Evolutionary conservation across 805 yeast species (phyloP).

Genomic region (Dipodascus albidus): DNA sequence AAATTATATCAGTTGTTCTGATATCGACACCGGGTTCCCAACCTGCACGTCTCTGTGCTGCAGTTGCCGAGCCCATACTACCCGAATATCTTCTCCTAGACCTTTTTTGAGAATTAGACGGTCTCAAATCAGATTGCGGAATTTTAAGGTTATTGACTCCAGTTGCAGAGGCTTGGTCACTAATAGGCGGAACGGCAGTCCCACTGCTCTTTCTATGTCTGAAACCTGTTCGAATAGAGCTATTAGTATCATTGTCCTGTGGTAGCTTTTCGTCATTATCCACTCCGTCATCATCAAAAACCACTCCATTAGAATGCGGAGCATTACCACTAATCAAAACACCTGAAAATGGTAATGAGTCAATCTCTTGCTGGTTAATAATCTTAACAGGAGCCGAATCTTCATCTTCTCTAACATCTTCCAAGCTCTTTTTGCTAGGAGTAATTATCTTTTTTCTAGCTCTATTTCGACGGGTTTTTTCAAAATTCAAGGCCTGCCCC

Average conservation of each 20-base stretch:
- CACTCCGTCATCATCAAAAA: not conserved
- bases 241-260: too few species aligned
- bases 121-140: not conserved
- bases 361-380: not conserved
- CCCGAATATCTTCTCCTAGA: constrained; percentile 8
- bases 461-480: not conserved
- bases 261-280: too few species aligned
- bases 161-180: not conserved
- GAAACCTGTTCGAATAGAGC: not conserved
- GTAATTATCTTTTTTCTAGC: not conserved
- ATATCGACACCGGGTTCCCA: constrained; percentile 54
- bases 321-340: not conserved
- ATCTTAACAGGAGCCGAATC: not conserved
- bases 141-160: not conserved
- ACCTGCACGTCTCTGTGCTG: constrained; percentile 31
- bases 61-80: constrained; percentile 23
- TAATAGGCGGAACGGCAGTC: not conserved
- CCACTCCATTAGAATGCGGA: not conserved
- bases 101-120: not conserved
- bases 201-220: not conserved
- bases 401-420: not conserved
- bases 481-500: not conserved
- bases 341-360: not conserved
- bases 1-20: constrained; percentile 37
- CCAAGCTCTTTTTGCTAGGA: not conserved